Evolutionary conservation across 345 rosid genomes (phyloP), one percentile per base, ranked within the genome.

Genomic region (Syzygium grande): DNA sequence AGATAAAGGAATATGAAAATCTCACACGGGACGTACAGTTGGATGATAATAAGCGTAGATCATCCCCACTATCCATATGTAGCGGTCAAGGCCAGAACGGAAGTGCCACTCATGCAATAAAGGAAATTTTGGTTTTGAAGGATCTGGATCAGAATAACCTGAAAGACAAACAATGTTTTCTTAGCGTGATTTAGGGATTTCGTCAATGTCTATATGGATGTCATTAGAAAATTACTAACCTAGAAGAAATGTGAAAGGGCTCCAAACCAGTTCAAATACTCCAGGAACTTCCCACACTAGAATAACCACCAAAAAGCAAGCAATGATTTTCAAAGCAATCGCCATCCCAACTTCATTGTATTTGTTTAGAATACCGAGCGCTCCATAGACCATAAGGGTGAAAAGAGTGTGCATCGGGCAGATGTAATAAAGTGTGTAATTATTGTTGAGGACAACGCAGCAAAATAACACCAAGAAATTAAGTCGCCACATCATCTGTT

Each of bases 401-500:
- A 98, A 98, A 88, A 98, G 93, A 85, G 99, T 98, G 90, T 98
- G 99, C 99, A 98, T 98, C 49, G 99, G 99, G 91, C 99, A 98
- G 84, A 98, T 98, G 91, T 98, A 98, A 90, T 98, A 98, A 55
- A 98, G 94, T 95, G 91, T 94, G 90, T 98, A 98, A 92, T 95
- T 96, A 90, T 98, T 98, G 92, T 95, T 92, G 90, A 96, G 99
- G 80, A 98, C 91, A 34, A 96, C 84, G 87, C 99, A 96, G 91
- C 97, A 94, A 92, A 96, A 93, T 85, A 96, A 61, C 85, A 98
- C 99, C 94, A 98, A 86, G 92, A 98, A 98, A 92, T 98, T 98
- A 88, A 98, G 96, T 91, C 99, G 96, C 99, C 99, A 96, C 99
- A 98, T 98, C 99, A 98, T 98, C 99, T 98, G 96, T 84, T 63